phyloP scores from a whole-genome alignment of 2,329 filamentous ascomycete species.

The Neonectria coccinea region DNA sequence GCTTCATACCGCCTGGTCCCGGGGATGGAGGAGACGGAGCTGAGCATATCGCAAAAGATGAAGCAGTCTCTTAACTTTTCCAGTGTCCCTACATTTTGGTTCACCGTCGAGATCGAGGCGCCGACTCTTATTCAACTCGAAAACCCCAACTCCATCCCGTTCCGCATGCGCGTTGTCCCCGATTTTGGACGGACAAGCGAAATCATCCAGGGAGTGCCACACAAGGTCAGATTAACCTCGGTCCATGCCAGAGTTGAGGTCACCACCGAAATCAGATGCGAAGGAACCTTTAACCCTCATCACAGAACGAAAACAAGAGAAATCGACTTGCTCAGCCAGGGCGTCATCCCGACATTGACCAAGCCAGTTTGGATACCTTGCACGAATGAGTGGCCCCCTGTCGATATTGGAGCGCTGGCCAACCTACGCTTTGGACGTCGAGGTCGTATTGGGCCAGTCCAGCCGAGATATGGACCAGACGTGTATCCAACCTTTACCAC shows the following conservation, averaged over 20 bases:
- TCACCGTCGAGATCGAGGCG: constrained; percentile 40
- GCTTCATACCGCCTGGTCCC: constrained; percentile 47
- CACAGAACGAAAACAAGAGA: not conserved
- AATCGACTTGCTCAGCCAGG: not conserved
- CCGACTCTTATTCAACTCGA: constrained; percentile 49
- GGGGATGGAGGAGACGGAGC: constrained; percentile 44
- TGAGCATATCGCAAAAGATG: constrained; percentile 50
- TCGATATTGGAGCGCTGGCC: not conserved
- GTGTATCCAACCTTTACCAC: not conserved
- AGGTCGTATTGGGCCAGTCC: not conserved
- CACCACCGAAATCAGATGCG: not conserved
- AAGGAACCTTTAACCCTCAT: not conserved
- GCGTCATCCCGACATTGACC: not conserved
- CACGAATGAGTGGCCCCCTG: not conserved
- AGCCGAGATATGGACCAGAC: not conserved
- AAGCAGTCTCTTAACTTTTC: constrained; percentile 49
- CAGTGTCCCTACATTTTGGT: constrained; percentile 48
- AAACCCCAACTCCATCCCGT: constrained; percentile 38
- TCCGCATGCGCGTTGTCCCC: constrained; percentile 35
- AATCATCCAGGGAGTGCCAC: constrained; percentile 22
- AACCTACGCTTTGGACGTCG: not conserved
- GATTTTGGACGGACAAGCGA: constrained; percentile 30
- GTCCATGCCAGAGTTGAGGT: constrained; percentile 5
- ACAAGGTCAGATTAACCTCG: constrained; percentile 31
- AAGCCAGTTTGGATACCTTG: not conserved